Percentiles rank a stretch among this genome's conserved stretches.
Conservation (phyloP, 169 alveolate genomes). For the Toxoplasma gondii region DNA sequence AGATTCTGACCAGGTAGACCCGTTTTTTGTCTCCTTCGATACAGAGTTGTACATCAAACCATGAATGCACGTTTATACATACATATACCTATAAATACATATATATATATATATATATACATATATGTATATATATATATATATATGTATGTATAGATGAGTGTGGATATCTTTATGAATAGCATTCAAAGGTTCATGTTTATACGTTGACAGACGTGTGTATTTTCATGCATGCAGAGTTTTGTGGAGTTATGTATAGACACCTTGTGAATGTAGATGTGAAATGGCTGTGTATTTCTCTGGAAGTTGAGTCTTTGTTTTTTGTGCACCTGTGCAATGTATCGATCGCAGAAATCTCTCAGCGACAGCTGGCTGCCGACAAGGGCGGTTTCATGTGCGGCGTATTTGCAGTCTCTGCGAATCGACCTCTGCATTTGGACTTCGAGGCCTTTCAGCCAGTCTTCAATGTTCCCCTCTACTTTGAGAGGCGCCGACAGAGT, state of each 20-base stretch:
- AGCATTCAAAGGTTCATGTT: too few species aligned
- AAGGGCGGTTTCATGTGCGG: slow-evolving; percentile 81
- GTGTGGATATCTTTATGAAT: too few species aligned
- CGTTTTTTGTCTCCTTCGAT: too few species aligned
- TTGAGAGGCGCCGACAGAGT: slow-evolving; percentile 89
- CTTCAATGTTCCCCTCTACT: slow-evolving; percentile 97
- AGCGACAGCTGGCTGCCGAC: slow-evolving; percentile 85
- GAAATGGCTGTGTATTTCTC: too few species aligned
- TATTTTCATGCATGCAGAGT: too few species aligned
- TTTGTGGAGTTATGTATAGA: too few species aligned
- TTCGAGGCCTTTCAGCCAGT: slow-evolving; percentile 94
- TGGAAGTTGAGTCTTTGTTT: too few species aligned
- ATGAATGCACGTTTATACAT: too few species aligned
- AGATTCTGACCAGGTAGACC: too few species aligned
- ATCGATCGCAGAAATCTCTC: slow-evolving; percentile 89
- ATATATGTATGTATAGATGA: neutral
- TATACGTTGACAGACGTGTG: too few species aligned
- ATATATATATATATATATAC: neutral
- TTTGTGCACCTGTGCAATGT: slow-evolving; percentile 89
- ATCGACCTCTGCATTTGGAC: slow-evolving; percentile 89
- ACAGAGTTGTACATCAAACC: too few species aligned
- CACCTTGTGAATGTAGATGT: too few species aligned
- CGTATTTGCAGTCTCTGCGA: slow-evolving; percentile 85
- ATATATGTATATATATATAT: neutral
- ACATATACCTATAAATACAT: neutral